phyloP scores from a whole-genome alignment of 2,329 filamentous ascomycete species.

The Epicoccum sorghinum region DNA sequence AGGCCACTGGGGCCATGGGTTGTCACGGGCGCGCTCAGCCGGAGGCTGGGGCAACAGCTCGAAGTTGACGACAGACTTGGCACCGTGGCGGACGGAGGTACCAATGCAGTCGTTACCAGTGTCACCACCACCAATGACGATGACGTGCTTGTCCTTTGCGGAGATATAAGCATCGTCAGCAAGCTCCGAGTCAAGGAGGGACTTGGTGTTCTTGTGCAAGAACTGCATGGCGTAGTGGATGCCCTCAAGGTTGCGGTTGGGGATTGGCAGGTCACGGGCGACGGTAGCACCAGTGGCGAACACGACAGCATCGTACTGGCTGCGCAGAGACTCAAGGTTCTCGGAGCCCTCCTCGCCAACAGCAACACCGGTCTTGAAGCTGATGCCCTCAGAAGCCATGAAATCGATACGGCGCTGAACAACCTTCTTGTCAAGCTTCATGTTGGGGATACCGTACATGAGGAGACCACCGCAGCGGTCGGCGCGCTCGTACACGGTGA shows the following conservation, averaged over 20 bases:
- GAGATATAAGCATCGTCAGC: constrained; percentile 86
- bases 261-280: constrained; percentile 88
- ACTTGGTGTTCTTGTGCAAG: constrained; percentile 97
- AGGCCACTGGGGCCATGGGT: constrained; percentile 98
- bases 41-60: constrained; percentile 93
- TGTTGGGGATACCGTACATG: constrained; percentile 99
- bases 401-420: constrained; percentile 95
- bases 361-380: constrained; percentile 77
- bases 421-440: constrained; percentile 98
- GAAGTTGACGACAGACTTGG: constrained; percentile 96
- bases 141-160: constrained; percentile 92
- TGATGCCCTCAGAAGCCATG: constrained; percentile 86
- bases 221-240: constrained; percentile 98
- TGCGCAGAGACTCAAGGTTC: constrained; percentile 73
- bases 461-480: constrained; percentile 89
- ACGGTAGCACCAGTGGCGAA: constrained; percentile 93
- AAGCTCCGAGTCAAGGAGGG: constrained; percentile 88
- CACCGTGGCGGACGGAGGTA: constrained; percentile 92
- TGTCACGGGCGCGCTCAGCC: constrained; percentile 86
- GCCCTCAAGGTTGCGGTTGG: constrained; percentile 83
- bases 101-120: constrained; percentile 98
- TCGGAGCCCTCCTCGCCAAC: constrained; percentile 78
- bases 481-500: constrained; percentile 91
- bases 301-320: constrained; percentile 80
- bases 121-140: constrained; percentile 97